A percentile compares a stretch with the other conserved stretches of the same genome.
Evolutionary conservation across 306 rosid species (phyloP).

Genomic region (Trifolium subterraneum): DNA sequence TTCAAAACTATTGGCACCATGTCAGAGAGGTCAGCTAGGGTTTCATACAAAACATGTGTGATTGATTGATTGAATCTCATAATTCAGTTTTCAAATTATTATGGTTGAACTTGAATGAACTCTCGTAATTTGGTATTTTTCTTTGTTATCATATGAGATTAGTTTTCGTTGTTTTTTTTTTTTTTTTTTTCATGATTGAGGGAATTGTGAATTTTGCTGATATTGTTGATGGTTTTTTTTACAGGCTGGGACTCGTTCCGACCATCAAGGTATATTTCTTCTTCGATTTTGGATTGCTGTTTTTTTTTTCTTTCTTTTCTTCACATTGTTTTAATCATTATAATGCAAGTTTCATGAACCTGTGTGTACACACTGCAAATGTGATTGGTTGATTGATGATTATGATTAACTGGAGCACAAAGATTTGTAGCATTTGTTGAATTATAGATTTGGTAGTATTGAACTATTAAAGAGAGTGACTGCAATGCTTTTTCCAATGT

Average conservation of each 20-base stretch:
- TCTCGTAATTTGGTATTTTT: background rate
- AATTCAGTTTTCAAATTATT: background rate
- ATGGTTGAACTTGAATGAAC: background rate
- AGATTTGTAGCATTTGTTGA: background rate
- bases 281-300: background rate
- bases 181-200: background rate
- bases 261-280: constrained; percentile 81
- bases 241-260: constrained; percentile 98
- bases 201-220: constrained; percentile 41
- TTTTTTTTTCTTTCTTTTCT: background rate
- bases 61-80: background rate
- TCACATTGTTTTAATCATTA: background rate
- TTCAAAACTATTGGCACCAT: constrained; percentile 93
- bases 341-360: background rate
- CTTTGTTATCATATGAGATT: background rate
- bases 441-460: constrained; percentile 7
- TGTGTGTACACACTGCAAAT: constrained; percentile 4
- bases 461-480: too few relatives aligned
- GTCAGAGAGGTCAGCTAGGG: constrained; percentile 77
- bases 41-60: constrained; percentile 1
- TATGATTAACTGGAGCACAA: background rate
- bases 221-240: constrained; percentile 53
- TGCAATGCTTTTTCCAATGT: background rate
- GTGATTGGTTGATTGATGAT: background rate
- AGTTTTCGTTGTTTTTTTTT: background rate